These are phyloP conservation scores for Endoconidiophora laricicola DNA, from an alignment of 2,329 filamentous ascomycete species.

Conservation along the genomic window DNA sequence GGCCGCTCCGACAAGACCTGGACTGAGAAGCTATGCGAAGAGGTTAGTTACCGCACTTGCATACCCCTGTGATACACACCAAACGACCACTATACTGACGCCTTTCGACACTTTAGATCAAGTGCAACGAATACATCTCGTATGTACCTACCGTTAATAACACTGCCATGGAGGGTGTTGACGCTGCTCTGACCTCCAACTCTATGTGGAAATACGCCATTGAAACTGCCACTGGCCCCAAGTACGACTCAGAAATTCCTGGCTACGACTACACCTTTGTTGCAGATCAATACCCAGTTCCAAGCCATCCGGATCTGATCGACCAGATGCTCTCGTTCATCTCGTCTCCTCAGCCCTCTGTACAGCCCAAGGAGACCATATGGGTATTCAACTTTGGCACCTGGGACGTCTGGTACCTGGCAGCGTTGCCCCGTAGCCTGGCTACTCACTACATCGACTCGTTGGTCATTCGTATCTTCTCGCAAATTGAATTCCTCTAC, in stretches of 20 bases:
- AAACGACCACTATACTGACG: neutral
- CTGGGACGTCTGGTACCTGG: conserved; percentile 38
- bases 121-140: conserved; percentile 29
- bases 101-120: conserved; percentile 21
- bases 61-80: neutral
- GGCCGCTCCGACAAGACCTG: conserved; percentile 22
- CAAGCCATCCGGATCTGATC: conserved; percentile 25
- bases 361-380: conserved; percentile 29
- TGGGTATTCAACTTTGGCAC: conserved; percentile 37
- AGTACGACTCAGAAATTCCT: conserved; percentile 20
- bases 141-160: conserved; percentile 26
- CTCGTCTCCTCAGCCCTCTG: conserved; percentile 20
- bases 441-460: conserved; percentile 23
- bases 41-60: conserved; percentile 21
- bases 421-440: conserved; percentile 26
- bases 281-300: conserved; percentile 26
- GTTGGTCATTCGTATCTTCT: conserved; percentile 25
- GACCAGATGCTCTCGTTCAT: conserved; percentile 31
- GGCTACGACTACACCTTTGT: conserved; percentile 29
- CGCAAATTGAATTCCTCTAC: conserved; percentile 31
- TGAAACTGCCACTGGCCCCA: conserved; percentile 18
- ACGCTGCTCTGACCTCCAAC: conserved; percentile 35
- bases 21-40: conserved; percentile 31
- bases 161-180: conserved; percentile 18
- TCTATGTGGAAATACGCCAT: conserved; percentile 27